phyloP scores from a whole-genome alignment of 2,329 filamentous ascomycete species.

The Gaeumannomyces tritici region DNA sequence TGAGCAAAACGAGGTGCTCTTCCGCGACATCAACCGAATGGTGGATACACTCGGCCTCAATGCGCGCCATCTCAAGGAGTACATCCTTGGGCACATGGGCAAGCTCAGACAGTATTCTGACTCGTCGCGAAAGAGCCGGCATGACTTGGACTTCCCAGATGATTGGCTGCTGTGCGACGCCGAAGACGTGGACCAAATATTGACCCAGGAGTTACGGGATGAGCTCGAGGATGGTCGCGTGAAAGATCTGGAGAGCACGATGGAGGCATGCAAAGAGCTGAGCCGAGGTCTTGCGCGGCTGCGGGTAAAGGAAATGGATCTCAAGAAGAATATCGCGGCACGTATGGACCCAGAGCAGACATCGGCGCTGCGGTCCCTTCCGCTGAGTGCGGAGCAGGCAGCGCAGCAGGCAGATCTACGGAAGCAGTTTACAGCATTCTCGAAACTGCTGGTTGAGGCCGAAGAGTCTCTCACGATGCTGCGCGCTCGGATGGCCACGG shows the following conservation, averaged over 20 bases:
- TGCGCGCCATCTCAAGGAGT: constrained; percentile 53
- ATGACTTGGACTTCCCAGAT: constrained; percentile 60
- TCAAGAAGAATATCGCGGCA: constrained; percentile 65
- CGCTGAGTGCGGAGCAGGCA: constrained; percentile 75
- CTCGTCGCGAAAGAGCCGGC: constrained; percentile 44
- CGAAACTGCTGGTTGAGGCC: constrained; percentile 63
- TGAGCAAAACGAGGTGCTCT: constrained; percentile 56
- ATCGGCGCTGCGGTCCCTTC: constrained; percentile 57
- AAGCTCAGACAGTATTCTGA: constrained; percentile 25
- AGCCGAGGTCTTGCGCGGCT: constrained; percentile 62
- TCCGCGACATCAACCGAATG: constrained; percentile 85
- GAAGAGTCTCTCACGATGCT: constrained; percentile 75
- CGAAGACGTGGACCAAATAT: constrained; percentile 52
- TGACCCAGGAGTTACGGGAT: constrained; percentile 53
- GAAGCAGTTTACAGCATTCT: constrained; percentile 62
- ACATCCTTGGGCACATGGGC: constrained; percentile 58
- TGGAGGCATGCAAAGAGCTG: constrained; percentile 59
- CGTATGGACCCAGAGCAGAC: constrained; percentile 58
- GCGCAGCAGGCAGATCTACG: constrained; percentile 78
- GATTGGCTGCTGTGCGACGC: constrained; percentile 72
- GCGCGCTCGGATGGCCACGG: constrained; percentile 63
- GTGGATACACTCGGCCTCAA: constrained; percentile 88
- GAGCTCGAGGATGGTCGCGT: constrained; percentile 61
- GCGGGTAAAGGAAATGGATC: constrained; percentile 65
- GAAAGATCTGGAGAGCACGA: constrained; percentile 56